Conservation (phyloP, 352 stramenopile species). For the Phytophthora quininea region DNA sequence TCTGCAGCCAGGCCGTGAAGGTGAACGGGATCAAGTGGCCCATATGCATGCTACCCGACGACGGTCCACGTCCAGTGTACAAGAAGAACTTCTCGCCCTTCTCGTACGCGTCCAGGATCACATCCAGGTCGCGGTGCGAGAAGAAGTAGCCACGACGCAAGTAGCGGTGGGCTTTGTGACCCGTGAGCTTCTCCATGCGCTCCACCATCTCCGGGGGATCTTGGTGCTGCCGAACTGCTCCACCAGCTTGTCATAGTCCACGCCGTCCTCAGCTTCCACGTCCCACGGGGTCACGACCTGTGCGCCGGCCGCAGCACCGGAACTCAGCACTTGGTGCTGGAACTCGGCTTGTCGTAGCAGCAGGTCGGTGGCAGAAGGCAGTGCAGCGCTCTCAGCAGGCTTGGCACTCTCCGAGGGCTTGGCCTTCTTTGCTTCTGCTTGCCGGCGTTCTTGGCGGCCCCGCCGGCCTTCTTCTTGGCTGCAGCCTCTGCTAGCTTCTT, state of each 20-base stretch:
- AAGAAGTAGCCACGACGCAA: slow-evolving; percentile 99
- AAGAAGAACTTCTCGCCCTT: slow-evolving; percentile 98
- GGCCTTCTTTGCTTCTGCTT: slow-evolving; percentile 50
- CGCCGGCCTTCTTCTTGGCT: slow-evolving; percentile 53
- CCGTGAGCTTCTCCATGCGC: slow-evolving; percentile 96
- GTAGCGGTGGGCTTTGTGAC: slow-evolving; percentile 95
- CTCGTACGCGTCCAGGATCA: slow-evolving; percentile 96
- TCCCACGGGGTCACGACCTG: slow-evolving; percentile 94
- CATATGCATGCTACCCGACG: slow-evolving; percentile 97
- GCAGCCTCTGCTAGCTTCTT: slow-evolving; percentile 82
- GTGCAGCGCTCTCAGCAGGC: slow-evolving; percentile 56
- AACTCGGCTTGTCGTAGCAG: slow-evolving; percentile 79
- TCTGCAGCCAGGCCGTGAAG: slow-evolving; percentile 99
- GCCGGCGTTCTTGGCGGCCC: slow-evolving; percentile 32
- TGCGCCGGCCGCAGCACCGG: slow-evolving; percentile 49
- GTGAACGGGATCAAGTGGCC: slow-evolving; percentile 99
- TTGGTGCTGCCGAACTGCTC: slow-evolving; percentile 97
- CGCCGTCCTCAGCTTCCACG: slow-evolving; percentile 93
- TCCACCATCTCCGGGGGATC: slow-evolving; percentile 94
- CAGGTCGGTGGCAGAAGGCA: slow-evolving; percentile 65
- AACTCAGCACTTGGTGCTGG: slow-evolving; percentile 65
- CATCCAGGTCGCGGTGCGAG: slow-evolving; percentile 98
- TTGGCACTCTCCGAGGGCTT: slow-evolving; percentile 81
- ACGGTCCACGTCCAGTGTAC: slow-evolving; percentile 99
- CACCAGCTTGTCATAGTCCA: slow-evolving; percentile 99